Evolutionary conservation across 176 grass and related monocot genomes (phyloP), one percentile per base, ranked within the genome.

Genomic region (Hordeum marinum): DNA sequence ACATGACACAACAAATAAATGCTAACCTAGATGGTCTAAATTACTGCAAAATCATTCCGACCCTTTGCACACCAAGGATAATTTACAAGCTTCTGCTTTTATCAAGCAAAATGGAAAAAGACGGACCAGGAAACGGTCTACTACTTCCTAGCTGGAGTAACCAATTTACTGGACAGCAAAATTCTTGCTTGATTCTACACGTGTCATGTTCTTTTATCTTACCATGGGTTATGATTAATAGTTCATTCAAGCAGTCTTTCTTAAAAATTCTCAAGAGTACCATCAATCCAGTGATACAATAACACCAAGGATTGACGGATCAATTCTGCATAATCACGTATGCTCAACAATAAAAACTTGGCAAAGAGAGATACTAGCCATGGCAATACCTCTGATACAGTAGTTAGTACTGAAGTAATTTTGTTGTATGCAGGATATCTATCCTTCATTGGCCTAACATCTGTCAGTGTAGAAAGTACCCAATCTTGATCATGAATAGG

Each of bases 401-500:
- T 90, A 61, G 86, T 92, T 29, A 99, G 79, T 72, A 96, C 96
- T 60, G 96, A 91, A 79, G 85, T 85, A 58, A 99, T 92, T 84
- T 96, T 99, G 21, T 96, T 62, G 15, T 94, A 96, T 79, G 96
- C 94, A 52, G 96, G 96, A 74, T 94, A 96, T 86, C 88, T 89
- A 46, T 96, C 90, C 75, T 92, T 92, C 88, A 91, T 89, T 79
- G 76, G 62, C 85, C 85, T 91, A 55, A 90, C 90, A 82, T 77
- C 86, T 79, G 88, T 61, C 83, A 96, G 76, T 7, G 89, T 96
- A 78, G 96, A 96, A 84, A 91, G 58, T 70, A 96, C 88, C 96
- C 94, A 99, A 40, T 99, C 94, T 81, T 99, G 90, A 66, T 99
- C 93, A 80, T 99, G 96, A 24, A 99, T 99, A 43, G 93, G 96